phyloP scores from a whole-genome alignment of 371 early-diverging fungal genomes.

The Dinochytrium kinnereticum region DNA sequence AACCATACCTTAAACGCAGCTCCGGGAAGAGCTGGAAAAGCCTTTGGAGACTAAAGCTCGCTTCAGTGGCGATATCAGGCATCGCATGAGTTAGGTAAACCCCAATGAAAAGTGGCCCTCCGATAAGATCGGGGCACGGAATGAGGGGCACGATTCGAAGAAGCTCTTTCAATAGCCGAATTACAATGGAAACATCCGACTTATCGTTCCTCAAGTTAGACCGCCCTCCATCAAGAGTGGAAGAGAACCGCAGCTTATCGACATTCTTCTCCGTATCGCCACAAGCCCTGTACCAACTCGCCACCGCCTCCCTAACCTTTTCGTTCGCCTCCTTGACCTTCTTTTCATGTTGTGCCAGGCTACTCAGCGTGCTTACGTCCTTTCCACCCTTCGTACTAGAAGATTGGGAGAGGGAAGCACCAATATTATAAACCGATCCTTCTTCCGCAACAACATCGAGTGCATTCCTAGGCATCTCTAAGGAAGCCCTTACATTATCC shows the following conservation, averaged over 20 bases:
- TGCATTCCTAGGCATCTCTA: neutral
- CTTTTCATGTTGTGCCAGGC: neutral
- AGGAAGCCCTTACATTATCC: neutral
- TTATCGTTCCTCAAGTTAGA: constrained; percentile 22
- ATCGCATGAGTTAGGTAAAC: constrained; percentile 42
- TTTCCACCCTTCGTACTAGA: neutral
- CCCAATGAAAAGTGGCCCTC: constrained; percentile 49
- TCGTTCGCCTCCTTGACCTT: constrained; percentile 34
- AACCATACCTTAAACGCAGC: constrained; percentile 41
- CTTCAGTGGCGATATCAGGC: constrained; percentile 46
- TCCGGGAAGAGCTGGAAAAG: constrained; percentile 44
- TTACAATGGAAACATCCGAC: constrained; percentile 32
- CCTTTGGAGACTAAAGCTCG: constrained; percentile 32
- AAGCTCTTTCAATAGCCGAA: constrained; percentile 45
- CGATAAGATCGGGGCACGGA: constrained; percentile 48
- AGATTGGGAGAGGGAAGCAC: neutral
- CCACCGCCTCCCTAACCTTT: constrained; percentile 35
- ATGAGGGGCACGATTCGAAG: constrained; percentile 44
- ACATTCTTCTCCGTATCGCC: constrained; percentile 30
- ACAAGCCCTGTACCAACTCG: constrained; percentile 39
- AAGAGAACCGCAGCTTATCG: constrained; percentile 30
- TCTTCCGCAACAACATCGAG: constrained; percentile 9
- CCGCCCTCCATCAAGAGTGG: constrained; percentile 16
- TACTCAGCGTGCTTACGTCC: neutral
- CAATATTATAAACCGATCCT: constrained; percentile 5